Evolutionary conservation across 1,139 yeast genomes (phyloP).

Genomic region (Sugiyamaella castrensis): DNA sequence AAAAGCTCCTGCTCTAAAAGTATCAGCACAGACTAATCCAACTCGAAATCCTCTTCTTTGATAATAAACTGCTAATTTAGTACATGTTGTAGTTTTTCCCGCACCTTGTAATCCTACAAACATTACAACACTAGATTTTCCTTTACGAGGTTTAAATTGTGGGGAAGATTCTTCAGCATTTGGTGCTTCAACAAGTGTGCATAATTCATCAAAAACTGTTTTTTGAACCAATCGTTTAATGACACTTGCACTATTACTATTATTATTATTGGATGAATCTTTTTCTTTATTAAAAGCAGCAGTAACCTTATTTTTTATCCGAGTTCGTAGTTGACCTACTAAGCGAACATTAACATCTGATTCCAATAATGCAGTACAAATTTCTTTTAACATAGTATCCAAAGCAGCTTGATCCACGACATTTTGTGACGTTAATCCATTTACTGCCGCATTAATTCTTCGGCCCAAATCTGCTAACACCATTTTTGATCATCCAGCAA

Average conservation of each 20-base stretch:
- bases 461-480: conserved; percentile 94
- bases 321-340: conserved; percentile 73
- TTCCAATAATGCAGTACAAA: conserved; percentile 85
- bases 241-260: background rate
- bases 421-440: conserved; percentile 61
- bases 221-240: conserved; percentile 75
- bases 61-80: conserved; percentile 91
- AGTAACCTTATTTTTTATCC: conserved; percentile 58
- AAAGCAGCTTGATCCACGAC: conserved; percentile 61
- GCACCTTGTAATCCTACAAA: conserved; percentile 98
- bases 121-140: conserved; percentile 75
- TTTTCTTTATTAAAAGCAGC: conserved; percentile 50
- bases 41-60: conserved; percentile 92
- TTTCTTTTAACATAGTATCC: conserved; percentile 75
- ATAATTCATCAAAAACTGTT: conserved; percentile 89
- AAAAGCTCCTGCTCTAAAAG: conserved; percentile 99
- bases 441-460: conserved; percentile 73
- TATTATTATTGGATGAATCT: conserved; percentile 37
- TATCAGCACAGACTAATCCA: conserved; percentile 97
- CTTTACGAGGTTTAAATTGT: conserved; percentile 77
- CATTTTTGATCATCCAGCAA: too few species aligned
- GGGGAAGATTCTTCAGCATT: conserved; percentile 26
- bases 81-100: conserved; percentile 97
- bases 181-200: conserved; percentile 71
- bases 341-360: conserved; percentile 87